These are phyloP conservation scores for Oryza nivara DNA, from an alignment of 176 grass and related monocot species.

Conservation along the genomic window DNA sequence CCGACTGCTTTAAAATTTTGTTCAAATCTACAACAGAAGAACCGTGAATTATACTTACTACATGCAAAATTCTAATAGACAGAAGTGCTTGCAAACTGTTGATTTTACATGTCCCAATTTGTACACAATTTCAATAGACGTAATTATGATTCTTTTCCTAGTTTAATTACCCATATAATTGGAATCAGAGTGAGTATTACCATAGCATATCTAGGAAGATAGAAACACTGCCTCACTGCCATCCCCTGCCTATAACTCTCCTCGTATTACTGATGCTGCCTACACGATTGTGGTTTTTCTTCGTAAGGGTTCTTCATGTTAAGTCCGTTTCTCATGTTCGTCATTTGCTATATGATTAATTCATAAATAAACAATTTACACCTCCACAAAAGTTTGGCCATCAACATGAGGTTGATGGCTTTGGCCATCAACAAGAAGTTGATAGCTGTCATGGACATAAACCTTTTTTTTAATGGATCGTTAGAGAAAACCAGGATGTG, in stretches of 20 bases:
- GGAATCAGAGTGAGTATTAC: neutral
- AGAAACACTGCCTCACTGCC: neutral
- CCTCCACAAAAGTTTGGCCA: neutral
- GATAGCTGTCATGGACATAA: neutral
- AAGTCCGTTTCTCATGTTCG: too few relatives aligned
- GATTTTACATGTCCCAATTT: neutral
- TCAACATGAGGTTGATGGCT: neutral
- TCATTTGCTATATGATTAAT: neutral
- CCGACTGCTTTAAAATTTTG: neutral
- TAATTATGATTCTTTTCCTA: neutral
- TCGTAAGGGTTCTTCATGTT: too few relatives aligned
- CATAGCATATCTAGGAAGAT: neutral
- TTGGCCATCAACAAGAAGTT: neutral
- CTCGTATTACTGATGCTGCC: too few relatives aligned
- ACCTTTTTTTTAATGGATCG: neutral
- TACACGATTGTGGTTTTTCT: too few relatives aligned
- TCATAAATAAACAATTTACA: neutral
- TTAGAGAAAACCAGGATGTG: constrained; percentile 10
- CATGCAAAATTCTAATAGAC: neutral
- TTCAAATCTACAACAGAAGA: neutral
- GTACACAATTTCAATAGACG: neutral
- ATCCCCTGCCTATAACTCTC: neutral
- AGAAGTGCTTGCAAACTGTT: neutral
- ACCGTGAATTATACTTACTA: neutral
- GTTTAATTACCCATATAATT: neutral